Evolutionary conservation across 768 basidiomycete species (phyloP).

Genomic region (Kondoa malvinella): DNA sequence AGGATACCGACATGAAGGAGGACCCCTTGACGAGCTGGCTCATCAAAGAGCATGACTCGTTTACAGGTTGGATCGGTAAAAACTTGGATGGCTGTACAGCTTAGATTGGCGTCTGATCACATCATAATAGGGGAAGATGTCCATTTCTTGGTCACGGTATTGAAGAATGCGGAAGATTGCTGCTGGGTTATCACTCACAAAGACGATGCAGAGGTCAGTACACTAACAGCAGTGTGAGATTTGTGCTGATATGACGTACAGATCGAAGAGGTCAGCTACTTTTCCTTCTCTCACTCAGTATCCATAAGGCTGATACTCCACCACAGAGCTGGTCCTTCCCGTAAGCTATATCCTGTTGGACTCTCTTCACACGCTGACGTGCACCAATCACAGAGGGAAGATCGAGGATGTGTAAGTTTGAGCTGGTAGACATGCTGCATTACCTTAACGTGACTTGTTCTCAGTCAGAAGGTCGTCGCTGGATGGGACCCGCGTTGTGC

Average conservation of each 20-base stretch:
- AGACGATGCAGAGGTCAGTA: background rate
- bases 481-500: background rate
- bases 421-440: too few species aligned
- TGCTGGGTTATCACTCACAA: constrained; percentile 1
- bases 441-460: too few species aligned
- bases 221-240: too few species aligned
- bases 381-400: too few species aligned
- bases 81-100: too few species aligned
- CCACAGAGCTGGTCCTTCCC: too few species aligned
- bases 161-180: background rate
- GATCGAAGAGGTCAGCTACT: background rate
- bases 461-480: background rate
- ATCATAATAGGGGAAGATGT: background rate
- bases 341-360: too few species aligned
- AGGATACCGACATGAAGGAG: background rate
- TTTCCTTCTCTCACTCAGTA: too few species aligned
- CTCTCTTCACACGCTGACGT: too few species aligned
- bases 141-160: background rate
- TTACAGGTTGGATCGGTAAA: background rate
- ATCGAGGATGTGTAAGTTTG: background rate
- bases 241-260: too few species aligned
- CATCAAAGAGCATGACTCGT: background rate
- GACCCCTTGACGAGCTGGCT: background rate
- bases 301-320: too few species aligned
- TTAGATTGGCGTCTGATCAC: too few species aligned